Percentiles rank a stretch among this genome's conserved stretches.
Evolutionary conservation across 805 yeast species (phyloP).

Genomic region (Wickerhamiella kurtzmanii): DNA sequence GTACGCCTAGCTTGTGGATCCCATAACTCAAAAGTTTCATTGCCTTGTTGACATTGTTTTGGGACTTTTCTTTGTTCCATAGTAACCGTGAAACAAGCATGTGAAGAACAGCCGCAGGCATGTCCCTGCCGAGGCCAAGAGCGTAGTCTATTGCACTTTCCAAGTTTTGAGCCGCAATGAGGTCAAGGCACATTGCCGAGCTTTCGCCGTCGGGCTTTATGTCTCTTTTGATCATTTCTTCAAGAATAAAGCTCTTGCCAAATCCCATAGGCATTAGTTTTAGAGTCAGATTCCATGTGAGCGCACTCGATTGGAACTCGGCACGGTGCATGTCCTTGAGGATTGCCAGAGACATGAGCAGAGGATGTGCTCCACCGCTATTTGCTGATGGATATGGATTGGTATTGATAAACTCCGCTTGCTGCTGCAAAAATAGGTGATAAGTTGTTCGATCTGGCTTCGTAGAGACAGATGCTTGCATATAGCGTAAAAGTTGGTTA

Average conservation of each 20-base stretch:
- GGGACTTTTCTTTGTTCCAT: background rate
- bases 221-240: conserved; percentile 16
- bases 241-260: conserved; percentile 17
- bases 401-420: conserved; percentile 5
- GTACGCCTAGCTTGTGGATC: conserved; percentile 1
- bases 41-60: background rate
- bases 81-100: conserved; percentile 5
- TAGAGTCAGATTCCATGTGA: conserved; percentile 16
- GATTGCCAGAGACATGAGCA: conserved; percentile 5
- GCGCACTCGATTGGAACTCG: conserved; percentile 7
- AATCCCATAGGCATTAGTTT: conserved; percentile 18
- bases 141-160: background rate
- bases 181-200: conserved; percentile 4
- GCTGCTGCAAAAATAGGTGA: conserved; percentile 10
- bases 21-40: conserved; percentile 1
- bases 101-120: conserved; percentile 2
- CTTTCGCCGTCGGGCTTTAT: conserved; percentile 10
- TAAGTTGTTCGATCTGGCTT: conserved; percentile 7
- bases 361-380: conserved; percentile 9
- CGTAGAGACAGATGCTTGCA: conserved; percentile 1
- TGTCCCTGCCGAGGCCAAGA: background rate
- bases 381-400: conserved; percentile 10
- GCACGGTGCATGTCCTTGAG: conserved; percentile 5
- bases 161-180: conserved; percentile 3
- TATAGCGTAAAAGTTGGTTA: conserved; percentile 1